These are phyloP conservation scores for Delonix regia DNA, from an alignment of 306 rosid genomes.

Conservation along the genomic window DNA sequence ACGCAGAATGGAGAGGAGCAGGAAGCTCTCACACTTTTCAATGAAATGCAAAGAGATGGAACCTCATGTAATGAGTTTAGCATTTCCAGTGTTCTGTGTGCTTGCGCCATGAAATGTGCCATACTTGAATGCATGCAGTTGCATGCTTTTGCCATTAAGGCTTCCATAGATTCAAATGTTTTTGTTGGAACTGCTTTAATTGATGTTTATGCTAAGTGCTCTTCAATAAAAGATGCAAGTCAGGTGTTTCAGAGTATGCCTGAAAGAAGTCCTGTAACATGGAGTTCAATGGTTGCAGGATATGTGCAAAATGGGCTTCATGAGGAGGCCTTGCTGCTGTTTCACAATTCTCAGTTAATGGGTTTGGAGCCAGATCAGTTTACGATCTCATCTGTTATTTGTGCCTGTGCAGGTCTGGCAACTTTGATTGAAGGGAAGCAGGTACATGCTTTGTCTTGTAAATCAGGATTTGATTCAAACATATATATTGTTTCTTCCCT, in stretches of 20 bases:
- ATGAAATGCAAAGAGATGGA: slow-evolving; percentile 76
- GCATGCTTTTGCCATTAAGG: slow-evolving; percentile 76
- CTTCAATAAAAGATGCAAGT: slow-evolving; percentile 61
- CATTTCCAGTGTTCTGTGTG: slow-evolving; percentile 78
- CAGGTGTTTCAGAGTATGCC: slow-evolving; percentile 69
- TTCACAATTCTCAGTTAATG: slow-evolving; percentile 50
- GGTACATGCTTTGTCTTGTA: slow-evolving; percentile 66
- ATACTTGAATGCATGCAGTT: slow-evolving; percentile 68
- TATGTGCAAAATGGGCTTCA: slow-evolving; percentile 68
- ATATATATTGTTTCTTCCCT: slow-evolving; percentile 63
- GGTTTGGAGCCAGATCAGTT: slow-evolving; percentile 61
- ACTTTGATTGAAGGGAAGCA: slow-evolving; percentile 77
- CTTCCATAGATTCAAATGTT: slow-evolving; percentile 62
- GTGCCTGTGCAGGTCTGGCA: slow-evolving; percentile 85
- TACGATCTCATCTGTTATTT: slow-evolving; percentile 65
- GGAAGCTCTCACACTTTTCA: slow-evolving; percentile 65
- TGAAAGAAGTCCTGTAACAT: slow-evolving; percentile 68
- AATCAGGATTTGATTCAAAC: slow-evolving; percentile 65
- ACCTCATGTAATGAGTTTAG: slow-evolving; percentile 69
- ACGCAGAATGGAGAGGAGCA: slow-evolving; percentile 55
- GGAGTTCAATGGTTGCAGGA: slow-evolving; percentile 92
- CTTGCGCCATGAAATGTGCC: slow-evolving; percentile 67
- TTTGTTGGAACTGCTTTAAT: slow-evolving; percentile 86
- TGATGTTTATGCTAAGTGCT: slow-evolving; percentile 78
- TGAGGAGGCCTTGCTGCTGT: slow-evolving; percentile 76